phyloP scores from a whole-genome alignment of 1,284 basidiomycete genomes.

The Microbotryum saponariae region DNA sequence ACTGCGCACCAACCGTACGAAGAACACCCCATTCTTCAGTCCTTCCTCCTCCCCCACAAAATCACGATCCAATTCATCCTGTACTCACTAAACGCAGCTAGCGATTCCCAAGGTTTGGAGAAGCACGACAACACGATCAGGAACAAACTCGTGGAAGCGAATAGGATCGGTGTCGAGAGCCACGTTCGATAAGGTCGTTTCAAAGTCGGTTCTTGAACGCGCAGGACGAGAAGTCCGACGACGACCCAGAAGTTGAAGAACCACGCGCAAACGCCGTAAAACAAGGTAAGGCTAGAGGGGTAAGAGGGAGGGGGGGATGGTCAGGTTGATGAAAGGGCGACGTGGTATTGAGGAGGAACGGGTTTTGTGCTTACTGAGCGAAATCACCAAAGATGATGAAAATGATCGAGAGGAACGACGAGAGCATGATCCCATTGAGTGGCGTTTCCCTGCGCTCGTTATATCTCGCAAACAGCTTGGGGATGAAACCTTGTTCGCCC shows the following conservation, averaged over 20 bases:
- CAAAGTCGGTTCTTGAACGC: conserved; percentile 82
- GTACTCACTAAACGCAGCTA: conserved; percentile 69
- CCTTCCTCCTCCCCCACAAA: too few relatives aligned
- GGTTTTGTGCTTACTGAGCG: conserved; percentile 26
- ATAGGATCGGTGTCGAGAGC: conserved; percentile 81
- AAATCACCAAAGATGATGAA: conserved; percentile 84
- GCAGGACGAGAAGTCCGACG: conserved; percentile 74
- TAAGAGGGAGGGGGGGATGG: too few relatives aligned
- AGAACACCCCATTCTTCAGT: background rate
- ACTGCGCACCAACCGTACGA: background rate
- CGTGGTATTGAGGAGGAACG: too few relatives aligned
- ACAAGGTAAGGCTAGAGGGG: conserved; percentile 40
- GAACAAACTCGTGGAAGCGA: conserved; percentile 86
- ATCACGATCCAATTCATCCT: too few relatives aligned
- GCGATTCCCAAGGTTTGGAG: conserved; percentile 80
- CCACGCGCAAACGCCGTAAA: conserved; percentile 60
- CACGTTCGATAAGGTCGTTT: conserved; percentile 85
- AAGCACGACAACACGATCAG: conserved; percentile 90
- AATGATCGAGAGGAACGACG: conserved; percentile 60
- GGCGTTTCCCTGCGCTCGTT: conserved; percentile 70
- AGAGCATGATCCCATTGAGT: conserved; percentile 68
- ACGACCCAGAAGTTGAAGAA: conserved; percentile 87
- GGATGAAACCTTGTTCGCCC: conserved; percentile 78
- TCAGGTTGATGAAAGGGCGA: conserved; percentile 43
- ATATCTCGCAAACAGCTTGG: conserved; percentile 66